Conservation (phyloP, 495 filamentous ascomycete genomes). For the Rostrohypoxylon terebratum region DNA sequence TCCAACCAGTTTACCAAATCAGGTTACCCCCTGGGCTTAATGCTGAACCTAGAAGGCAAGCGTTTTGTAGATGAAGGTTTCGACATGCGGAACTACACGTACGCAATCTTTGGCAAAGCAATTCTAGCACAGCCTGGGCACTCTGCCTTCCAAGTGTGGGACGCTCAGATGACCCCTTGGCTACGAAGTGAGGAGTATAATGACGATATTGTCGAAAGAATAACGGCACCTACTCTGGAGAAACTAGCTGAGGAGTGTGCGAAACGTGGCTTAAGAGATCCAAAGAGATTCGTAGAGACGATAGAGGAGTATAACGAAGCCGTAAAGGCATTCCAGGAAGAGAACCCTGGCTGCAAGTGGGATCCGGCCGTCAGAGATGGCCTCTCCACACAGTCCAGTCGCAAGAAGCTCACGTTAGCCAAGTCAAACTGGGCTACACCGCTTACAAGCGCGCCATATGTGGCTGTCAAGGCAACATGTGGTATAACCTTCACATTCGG, state of each 20-base stretch:
- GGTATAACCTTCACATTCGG: slow-evolving; percentile 77
- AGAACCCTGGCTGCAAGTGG: slow-evolving; percentile 57
- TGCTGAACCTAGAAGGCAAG: slow-evolving; percentile 67
- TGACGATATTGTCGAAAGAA: slow-evolving; percentile 63
- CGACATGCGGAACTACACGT: slow-evolving; percentile 73
- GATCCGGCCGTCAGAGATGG: slow-evolving; percentile 69
- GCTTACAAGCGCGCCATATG: slow-evolving; percentile 65
- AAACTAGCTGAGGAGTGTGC: slow-evolving; percentile 64
- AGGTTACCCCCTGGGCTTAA: slow-evolving; percentile 73
- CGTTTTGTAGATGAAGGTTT: slow-evolving; percentile 73
- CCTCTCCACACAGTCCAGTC: slow-evolving; percentile 63
- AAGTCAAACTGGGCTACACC: slow-evolving; percentile 75
- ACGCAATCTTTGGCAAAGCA: slow-evolving; percentile 68
- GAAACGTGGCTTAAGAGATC: slow-evolving; percentile 56
- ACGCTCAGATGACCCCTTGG: slow-evolving; percentile 59
- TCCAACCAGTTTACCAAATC: slow-evolving; percentile 75
- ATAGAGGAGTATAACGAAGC: slow-evolving; percentile 66
- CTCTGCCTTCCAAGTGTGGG: slow-evolving; percentile 73
- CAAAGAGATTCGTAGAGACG: slow-evolving; percentile 58
- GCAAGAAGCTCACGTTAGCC: slow-evolving; percentile 51
- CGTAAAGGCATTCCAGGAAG: slow-evolving; percentile 52
- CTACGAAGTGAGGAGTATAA: slow-evolving; percentile 69
- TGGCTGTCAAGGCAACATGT: slow-evolving; percentile 68
- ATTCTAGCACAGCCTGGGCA: slow-evolving; percentile 67
- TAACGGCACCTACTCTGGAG: slow-evolving; percentile 61